phyloP scores from a whole-genome alignment of 495 filamentous ascomycete genomes.

The Xylaria flabelliformis region DNA sequence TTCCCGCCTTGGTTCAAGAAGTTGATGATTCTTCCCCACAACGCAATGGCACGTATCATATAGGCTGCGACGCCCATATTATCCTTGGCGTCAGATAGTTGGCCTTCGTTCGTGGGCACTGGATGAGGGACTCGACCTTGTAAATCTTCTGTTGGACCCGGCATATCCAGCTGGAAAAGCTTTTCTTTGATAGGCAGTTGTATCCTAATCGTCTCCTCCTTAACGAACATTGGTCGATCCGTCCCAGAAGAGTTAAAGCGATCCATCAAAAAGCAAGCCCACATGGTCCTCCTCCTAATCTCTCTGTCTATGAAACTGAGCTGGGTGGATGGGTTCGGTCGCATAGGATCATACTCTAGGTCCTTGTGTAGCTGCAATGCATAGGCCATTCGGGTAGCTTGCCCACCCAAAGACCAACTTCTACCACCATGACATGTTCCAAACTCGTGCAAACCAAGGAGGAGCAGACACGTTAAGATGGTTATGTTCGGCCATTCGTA shows the following conservation, averaged over 20 bases:
- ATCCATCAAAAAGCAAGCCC: conserved; percentile 97
- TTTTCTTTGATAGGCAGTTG: conserved; percentile 91
- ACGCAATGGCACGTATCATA: conserved; percentile 81
- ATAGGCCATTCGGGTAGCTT: conserved; percentile 96
- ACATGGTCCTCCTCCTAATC: conserved; percentile 93
- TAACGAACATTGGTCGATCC: conserved; percentile 88
- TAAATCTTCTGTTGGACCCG: conserved; percentile 84
- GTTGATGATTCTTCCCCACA: conserved; percentile 90
- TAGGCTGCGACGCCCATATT: conserved; percentile 97
- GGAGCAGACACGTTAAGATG: conserved; percentile 84
- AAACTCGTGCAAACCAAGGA: conserved; percentile 93
- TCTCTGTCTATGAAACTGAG: conserved; percentile 92
- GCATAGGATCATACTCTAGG: conserved; percentile 82
- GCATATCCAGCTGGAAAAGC: conserved; percentile 89
- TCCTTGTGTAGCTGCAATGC: conserved; percentile 93
- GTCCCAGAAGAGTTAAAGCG: conserved; percentile 96
- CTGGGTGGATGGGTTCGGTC: conserved; percentile 68
- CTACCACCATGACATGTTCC: conserved; percentile 95
- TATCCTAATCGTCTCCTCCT: conserved; percentile 86
- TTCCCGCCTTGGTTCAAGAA: conserved; percentile 93
- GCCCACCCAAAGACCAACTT: conserved; percentile 93
- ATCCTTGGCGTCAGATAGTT: conserved; percentile 70
- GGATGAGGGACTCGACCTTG: conserved; percentile 75
- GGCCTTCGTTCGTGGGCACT: conserved; percentile 64
- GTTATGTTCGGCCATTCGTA: conserved; percentile 97